phyloP scores from a whole-genome alignment of 2,329 filamentous ascomycete genomes.

The Aphanoascus verrucosus region DNA sequence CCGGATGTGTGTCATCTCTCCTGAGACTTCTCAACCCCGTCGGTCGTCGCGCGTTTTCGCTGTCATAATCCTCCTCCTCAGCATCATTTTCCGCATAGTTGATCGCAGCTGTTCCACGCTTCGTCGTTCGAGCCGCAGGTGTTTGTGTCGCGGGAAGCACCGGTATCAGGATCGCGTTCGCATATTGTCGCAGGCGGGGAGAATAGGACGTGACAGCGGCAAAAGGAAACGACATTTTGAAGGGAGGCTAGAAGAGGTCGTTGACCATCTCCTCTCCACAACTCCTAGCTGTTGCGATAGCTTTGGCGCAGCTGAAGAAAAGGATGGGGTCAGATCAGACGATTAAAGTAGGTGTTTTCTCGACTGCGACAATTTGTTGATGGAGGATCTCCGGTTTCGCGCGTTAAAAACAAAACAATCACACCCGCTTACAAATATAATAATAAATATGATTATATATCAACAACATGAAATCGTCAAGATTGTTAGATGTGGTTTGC shows the following conservation, averaged over 20 bases:
- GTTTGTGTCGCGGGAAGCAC: constrained; percentile 60
- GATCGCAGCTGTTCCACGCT: constrained; percentile 89
- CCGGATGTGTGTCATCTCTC: constrained; percentile 58
- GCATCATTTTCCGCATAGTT: constrained; percentile 97
- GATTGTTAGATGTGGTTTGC: too few relatives aligned
- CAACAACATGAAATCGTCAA: too few relatives aligned
- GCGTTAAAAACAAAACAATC: too few relatives aligned
- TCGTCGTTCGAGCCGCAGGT: constrained; percentile 74
- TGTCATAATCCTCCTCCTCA: constrained; percentile 57
- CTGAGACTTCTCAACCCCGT: constrained; percentile 76
- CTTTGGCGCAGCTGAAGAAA: background rate
- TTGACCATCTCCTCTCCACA: background rate
- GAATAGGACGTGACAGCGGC: constrained; percentile 87
- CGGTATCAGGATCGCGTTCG: constrained; percentile 81
- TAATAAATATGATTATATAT: too few relatives aligned
- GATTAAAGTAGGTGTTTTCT: too few relatives aligned
- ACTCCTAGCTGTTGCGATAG: background rate
- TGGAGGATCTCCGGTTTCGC: too few relatives aligned
- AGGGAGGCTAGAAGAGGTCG: background rate
- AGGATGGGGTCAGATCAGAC: background rate
- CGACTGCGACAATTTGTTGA: too few relatives aligned
- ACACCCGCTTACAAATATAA: too few relatives aligned
- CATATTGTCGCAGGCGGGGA: constrained; percentile 77
- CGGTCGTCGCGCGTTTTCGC: constrained; percentile 59
- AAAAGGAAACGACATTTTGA: constrained; percentile 39